Evolutionary conservation across 2,329 filamentous ascomycete genomes (phyloP).

Genomic region (Seiridium unicorne): DNA sequence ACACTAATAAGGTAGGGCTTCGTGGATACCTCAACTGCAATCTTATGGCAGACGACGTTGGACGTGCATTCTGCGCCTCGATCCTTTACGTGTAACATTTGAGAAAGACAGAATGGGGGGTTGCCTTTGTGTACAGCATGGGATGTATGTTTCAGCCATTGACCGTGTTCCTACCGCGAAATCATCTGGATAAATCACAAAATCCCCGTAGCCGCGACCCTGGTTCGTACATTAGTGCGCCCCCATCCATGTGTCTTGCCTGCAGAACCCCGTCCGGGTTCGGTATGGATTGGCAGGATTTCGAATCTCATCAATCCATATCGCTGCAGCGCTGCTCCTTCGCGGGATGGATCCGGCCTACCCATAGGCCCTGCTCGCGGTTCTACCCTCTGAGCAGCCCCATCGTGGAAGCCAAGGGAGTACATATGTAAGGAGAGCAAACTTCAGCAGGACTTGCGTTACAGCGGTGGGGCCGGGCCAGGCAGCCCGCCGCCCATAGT

Average conservation of each 20-base stretch:
- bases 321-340: background rate
- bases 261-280: background rate
- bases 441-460: background rate
- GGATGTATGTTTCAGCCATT: background rate
- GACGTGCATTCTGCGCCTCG: background rate
- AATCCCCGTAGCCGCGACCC: background rate
- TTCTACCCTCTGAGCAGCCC: background rate
- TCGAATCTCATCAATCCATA: background rate
- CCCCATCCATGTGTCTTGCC: background rate
- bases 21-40: background rate
- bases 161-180: background rate
- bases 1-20: background rate
- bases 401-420: too few species aligned
- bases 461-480: too few species aligned
- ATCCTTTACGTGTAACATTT: background rate
- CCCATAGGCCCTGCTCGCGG: background rate
- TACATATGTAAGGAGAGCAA: background rate
- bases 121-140: background rate
- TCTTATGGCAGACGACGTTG: background rate
- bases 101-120: background rate
- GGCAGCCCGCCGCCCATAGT: too few species aligned
- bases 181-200: background rate
- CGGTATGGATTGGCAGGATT: constrained; percentile 4
- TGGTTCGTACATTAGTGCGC: background rate
- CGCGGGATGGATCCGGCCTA: constrained; percentile 5